Base-by-base conservation (phyloP, 805 yeast genomes). In the Zygosaccharomyces bailii region DNA sequence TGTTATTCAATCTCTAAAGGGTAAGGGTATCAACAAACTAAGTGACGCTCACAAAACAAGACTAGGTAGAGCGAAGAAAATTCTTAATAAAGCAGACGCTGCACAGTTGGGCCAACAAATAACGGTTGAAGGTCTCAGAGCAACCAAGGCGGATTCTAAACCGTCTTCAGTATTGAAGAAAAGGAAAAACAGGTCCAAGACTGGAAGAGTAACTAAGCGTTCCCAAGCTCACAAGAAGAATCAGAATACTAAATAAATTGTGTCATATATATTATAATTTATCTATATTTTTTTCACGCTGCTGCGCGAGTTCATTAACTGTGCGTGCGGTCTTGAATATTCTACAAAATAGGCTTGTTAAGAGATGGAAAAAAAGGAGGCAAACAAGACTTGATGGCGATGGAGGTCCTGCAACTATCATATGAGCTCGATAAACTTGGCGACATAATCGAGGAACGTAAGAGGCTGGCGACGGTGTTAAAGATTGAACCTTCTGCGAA, bases 21-120 rank as follows among this genome's bases (percentile, higher is more conserved):
- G 29, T 51, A 55, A 56, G 33, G 53, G 48, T 43, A 57, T 63
- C 32, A 43, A 60, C 7, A 61, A 65, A 21, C 67, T 86, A 42
- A 74, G 76, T 19, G 87, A 83, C 33, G 74, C 75, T 33, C 93
- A 86, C 63, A 84, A 74, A 65, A 84, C 95, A 11, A 78, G 77
- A 56, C 65, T 86, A 30, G 96, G 96, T 29, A 78, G 96, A 64
- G 96, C 93, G 16, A 76, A 75, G 57, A 73, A 78, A 44, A 72
- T 84, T 3, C 71, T 89, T 35, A 91, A 91, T 41, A 86, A 82
- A 60, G 86, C 89, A 42, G 96, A 86, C 61, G 78, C 84, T 56
- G 75, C 84, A 27, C 73, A 83, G 17, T 76, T 80, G 6, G 91
- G 91, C 39, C 70, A 71, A 51, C 56, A 68, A 41, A 60, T 78